Evolutionary conservation across 225 moss, liverwort and hornwort species (phyloP), one percentile per base, ranked within the genome.

Genomic region (Antitrichia curtipendula): DNA sequence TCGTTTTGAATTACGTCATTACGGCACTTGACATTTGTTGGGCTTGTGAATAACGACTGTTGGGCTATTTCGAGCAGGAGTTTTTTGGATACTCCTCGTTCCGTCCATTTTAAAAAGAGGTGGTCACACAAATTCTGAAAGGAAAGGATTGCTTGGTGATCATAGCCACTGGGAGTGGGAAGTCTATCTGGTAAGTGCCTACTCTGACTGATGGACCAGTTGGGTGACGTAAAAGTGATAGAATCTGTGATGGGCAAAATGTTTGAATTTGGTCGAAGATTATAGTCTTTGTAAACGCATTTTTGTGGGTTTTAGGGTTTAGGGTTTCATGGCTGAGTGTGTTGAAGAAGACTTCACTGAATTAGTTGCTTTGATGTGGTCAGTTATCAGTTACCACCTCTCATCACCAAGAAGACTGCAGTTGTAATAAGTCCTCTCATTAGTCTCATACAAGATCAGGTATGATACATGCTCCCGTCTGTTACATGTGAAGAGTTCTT

Each of bases 381-480:
- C 91, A 97, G 97, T 82, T 97, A 96, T 91, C 98, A 98, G 87
- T 83, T 97, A 88, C 98, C 98, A 32, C 96, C 98, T 45, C 88
- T 98, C 88, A 96, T 98, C 58, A 95, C 96, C 50, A 95, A 95
- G 92, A 97, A 97, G 90, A 98, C 95, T 29, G 97, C 98, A 60
- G 92, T 98, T 54, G 95, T 98, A n/a, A 95, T 98, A 60, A 98
- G 98, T 88, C 98, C 97, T 74, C 91, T 97, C 80, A 98, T 97
- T 64, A 98, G 97, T 90, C 95, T 98, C 31, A 98, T 98, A 97
- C 98, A 98, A 94, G 98, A 98, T 91, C 96, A 98, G 96, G 90
- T 92, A 36, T 10, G 27, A 70, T 54, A 22, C n/a, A n/a, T 76
- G 63, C 63, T 85, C 58, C 64, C 32, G 58, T 82, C 69, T 69